These are phyloP conservation scores for Cantharellus cinnabarinus DNA, from an alignment of 768 basidiomycete species.

Conservation along the genomic window DNA sequence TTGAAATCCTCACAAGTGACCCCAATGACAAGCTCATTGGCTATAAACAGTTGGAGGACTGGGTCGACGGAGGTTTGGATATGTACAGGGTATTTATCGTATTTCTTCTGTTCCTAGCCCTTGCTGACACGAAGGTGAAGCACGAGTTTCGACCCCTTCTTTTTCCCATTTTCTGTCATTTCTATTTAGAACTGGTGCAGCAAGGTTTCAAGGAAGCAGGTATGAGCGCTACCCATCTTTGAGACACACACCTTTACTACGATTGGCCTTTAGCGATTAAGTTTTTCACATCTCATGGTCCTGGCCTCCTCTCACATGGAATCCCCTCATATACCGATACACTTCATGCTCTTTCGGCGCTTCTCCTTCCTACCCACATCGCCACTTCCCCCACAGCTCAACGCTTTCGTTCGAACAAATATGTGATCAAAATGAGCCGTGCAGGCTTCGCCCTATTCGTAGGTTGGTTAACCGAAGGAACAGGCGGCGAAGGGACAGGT, in stretches of 20 bases:
- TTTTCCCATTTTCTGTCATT: constrained; percentile 93
- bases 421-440: constrained; percentile 70
- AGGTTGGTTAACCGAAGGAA: constrained; percentile 90
- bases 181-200: constrained; percentile 85
- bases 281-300: not conserved
- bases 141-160: constrained; percentile 85
- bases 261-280: constrained; percentile 7
- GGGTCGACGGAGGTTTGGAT: constrained; percentile 79
- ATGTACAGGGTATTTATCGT: constrained; percentile 52
- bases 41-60: constrained; percentile 64
- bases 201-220: constrained; percentile 82
- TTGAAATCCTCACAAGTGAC: constrained; percentile 61
- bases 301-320: too few species aligned
- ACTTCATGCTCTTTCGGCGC: constrained; percentile 60
- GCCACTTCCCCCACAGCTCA: constrained; percentile 65
- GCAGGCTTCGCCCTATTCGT: constrained; percentile 82
- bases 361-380: constrained; percentile 69
- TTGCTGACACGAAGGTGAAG: constrained; percentile 21
- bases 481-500: constrained; percentile 70
- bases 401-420: constrained; percentile 77
- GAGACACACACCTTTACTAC: not conserved
- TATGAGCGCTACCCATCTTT: constrained; percentile 18
- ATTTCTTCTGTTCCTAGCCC: not conserved
- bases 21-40: constrained; percentile 76
- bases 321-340: constrained; percentile 24